Conservation (phyloP, 2,329 filamentous ascomycete species). For the Colletotrichum incanum region DNA sequence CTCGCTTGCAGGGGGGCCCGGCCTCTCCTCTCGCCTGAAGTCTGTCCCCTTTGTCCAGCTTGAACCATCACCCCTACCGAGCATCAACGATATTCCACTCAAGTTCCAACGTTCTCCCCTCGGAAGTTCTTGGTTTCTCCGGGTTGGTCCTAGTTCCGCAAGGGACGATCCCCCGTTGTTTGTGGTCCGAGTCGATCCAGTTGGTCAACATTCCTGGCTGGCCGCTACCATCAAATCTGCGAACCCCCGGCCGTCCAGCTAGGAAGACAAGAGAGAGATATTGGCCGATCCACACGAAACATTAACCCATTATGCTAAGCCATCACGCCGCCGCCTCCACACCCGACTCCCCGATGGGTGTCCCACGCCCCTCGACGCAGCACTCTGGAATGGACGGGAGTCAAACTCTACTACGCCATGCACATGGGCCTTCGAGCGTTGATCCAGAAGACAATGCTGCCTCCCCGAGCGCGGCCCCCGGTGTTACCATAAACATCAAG, state of each 20-base stretch:
- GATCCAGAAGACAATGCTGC: constrained; percentile 24
- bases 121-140: background rate
- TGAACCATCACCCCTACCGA: constrained; percentile 8
- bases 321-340: constrained; percentile 46
- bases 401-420: constrained; percentile 32
- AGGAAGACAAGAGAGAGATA: constrained; percentile 34
- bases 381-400: constrained; percentile 38
- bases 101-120: constrained; percentile 19
- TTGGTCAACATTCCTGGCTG: constrained; percentile 11
- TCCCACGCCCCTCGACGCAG: constrained; percentile 40
- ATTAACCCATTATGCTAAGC: constrained; percentile 58
- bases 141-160: constrained; percentile 15
- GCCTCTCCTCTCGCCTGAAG: constrained; percentile 31
- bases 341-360: constrained; percentile 47
- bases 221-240: constrained; percentile 22
- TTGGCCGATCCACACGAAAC: constrained; percentile 51
- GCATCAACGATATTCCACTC: constrained; percentile 1
- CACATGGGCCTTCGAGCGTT: constrained; percentile 36
- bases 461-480: constrained; percentile 35
- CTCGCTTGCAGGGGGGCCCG: constrained; percentile 40
- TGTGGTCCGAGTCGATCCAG: constrained; percentile 22
- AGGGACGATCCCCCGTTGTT: background rate
- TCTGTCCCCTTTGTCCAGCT: constrained; percentile 36
- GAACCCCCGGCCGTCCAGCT: constrained; percentile 23
- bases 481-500: constrained; percentile 31